Percentiles rank a stretch among this genome's conserved stretches.
These are phyloP conservation scores for Miscanthus lutarioriparius DNA, from an alignment of 176 grass and related monocot genomes.

Conservation along the genomic window DNA sequence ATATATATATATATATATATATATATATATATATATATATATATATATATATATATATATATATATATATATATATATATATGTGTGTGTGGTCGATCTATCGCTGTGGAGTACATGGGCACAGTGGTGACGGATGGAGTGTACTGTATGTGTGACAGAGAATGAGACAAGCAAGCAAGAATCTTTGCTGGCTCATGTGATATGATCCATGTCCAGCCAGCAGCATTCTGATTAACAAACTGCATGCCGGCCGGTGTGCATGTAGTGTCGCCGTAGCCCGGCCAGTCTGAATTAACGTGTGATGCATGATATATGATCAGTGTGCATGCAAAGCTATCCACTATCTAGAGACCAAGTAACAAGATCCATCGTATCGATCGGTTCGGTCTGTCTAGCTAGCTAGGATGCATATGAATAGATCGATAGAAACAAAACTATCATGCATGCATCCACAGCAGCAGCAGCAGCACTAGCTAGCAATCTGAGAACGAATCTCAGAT, in stretches of 20 bases:
- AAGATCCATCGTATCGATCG: not conserved
- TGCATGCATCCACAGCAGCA: not conserved
- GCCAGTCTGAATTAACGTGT: no score
- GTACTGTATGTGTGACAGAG: not conserved
- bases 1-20: not conserved
- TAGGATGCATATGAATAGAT: not conserved
- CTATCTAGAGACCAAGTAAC: not conserved
- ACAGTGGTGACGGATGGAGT: not conserved
- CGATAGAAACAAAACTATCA: not conserved
- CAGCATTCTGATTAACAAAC: conserved; percentile 21
- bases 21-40: not conserved
- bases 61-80: not conserved
- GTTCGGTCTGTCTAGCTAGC: not conserved
- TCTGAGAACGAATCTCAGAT: not conserved
- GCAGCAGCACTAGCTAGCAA: not conserved
- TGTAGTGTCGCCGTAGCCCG: not conserved
- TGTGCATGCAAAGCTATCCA: not conserved
- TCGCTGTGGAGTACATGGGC: not conserved
- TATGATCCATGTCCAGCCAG: not conserved
- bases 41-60: not conserved
- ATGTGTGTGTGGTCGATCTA: not conserved
- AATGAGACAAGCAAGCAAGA: conserved; percentile 27
- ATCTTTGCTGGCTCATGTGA: conserved; percentile 30
- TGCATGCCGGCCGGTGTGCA: not conserved
- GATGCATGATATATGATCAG: not conserved